phyloP scores from a whole-genome alignment of 495 filamentous ascomycete species.

The Penicillium waksmanii region DNA sequence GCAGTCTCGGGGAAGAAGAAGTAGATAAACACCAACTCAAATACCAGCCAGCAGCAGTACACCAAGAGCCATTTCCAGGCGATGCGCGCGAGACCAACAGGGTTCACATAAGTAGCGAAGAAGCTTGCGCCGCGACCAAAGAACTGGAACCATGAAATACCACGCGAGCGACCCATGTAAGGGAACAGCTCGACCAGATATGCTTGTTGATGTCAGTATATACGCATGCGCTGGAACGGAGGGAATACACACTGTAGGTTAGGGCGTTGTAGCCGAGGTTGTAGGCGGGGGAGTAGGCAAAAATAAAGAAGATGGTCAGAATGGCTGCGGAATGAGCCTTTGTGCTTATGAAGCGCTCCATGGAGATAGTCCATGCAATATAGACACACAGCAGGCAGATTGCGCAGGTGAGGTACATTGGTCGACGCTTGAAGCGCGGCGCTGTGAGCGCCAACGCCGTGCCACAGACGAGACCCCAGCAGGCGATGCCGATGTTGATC shows the following conservation, averaged over 20 bases:
- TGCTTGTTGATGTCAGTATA: constrained; percentile 27
- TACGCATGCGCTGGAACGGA: neutral
- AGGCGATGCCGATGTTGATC: constrained; percentile 62
- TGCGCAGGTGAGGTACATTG: constrained; percentile 62
- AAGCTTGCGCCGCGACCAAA: constrained; percentile 58
- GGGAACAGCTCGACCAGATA: constrained; percentile 70
- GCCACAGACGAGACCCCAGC: constrained; percentile 59
- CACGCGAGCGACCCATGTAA: constrained; percentile 61
- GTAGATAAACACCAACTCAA: constrained; percentile 61
- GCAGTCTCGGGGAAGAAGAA: constrained; percentile 69
- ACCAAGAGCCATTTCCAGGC: constrained; percentile 66
- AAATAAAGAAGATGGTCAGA: constrained; percentile 65
- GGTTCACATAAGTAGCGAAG: constrained; percentile 68
- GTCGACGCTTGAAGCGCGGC: constrained; percentile 54
- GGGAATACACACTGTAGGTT: constrained; percentile 57
- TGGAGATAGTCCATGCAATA: constrained; percentile 62
- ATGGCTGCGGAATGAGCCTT: constrained; percentile 47
- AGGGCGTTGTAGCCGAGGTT: constrained; percentile 72
- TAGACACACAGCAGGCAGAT: constrained; percentile 56
- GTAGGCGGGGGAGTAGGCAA: constrained; percentile 64
- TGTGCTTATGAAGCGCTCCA: constrained; percentile 54
- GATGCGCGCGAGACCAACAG: constrained; percentile 60
- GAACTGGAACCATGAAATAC: constrained; percentile 66
- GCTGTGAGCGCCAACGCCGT: constrained; percentile 56
- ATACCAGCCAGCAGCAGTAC: constrained; percentile 63